phyloP scores from a whole-genome alignment of 2,329 filamentous ascomycete species.

The Trichocomaceae sp. region DNA sequence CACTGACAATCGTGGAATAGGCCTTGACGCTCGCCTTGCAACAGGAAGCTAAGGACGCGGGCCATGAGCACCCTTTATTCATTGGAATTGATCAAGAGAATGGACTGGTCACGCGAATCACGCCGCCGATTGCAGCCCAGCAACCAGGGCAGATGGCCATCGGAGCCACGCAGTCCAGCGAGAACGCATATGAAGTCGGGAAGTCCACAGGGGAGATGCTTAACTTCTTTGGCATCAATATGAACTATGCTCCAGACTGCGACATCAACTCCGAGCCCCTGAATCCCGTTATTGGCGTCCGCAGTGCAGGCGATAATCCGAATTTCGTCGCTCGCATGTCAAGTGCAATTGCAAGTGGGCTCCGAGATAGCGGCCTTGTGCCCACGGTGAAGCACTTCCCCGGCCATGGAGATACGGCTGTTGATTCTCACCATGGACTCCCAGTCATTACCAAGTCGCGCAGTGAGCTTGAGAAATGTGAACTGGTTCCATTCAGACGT shows the following conservation, averaged over 20 bases:
- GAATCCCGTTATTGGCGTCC: slow-evolving; percentile 40
- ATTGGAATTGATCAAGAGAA: slow-evolving; percentile 44
- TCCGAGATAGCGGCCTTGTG: slow-evolving; percentile 34
- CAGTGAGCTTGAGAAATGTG: slow-evolving; percentile 34
- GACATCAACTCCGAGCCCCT: slow-evolving; percentile 41
- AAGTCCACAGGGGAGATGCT: slow-evolving; percentile 36
- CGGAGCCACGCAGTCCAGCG: slow-evolving; percentile 33
- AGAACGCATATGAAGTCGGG: slow-evolving; percentile 32
- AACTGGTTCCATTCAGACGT: slow-evolving; percentile 40
- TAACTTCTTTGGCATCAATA: slow-evolving; percentile 38
- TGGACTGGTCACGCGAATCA: slow-evolving; percentile 39
- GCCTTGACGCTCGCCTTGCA: slow-evolving; percentile 32
- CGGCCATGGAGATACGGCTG: slow-evolving; percentile 40
- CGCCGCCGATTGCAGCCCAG: slow-evolving; percentile 34
- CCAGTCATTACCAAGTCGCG: slow-evolving; percentile 35
- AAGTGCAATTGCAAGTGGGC: slow-evolving; percentile 32
- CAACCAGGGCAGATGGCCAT: slow-evolving; percentile 42
- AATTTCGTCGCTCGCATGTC: slow-evolving; percentile 38
- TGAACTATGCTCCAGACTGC: slow-evolving; percentile 42
- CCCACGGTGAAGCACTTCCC: slow-evolving; percentile 43
- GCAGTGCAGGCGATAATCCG: slow-evolving; percentile 39
- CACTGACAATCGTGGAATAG: slow-evolving; percentile 18
- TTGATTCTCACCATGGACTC: slow-evolving; percentile 40
- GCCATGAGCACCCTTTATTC: slow-evolving; percentile 36
- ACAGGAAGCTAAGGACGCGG: slow-evolving; percentile 32